Base-by-base conservation (phyloP, 1,139 yeast genomes). In the Yamadazyma sp. region DNA sequence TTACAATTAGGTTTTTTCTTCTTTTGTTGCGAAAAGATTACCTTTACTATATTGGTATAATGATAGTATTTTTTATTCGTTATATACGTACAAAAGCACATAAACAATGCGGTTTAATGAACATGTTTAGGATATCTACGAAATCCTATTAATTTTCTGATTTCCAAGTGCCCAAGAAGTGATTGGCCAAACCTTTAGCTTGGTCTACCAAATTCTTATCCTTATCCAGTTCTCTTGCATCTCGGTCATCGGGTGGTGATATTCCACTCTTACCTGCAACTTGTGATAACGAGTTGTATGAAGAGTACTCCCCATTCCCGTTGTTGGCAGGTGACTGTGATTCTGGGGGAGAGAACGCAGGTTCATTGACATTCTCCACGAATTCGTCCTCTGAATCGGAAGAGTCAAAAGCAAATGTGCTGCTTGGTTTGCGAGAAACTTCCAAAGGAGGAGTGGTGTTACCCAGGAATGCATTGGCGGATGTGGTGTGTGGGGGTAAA, bases 201-300 rank as follows among this genome's bases (percentile, higher is more conserved):
- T 64, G 73, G 21, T 64, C 67, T 35, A 67, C 67, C 14, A 67
- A 44, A 16, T 60, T 54, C 22, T 48, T 54, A 34, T 50, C 46
- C 15, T 39, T 44, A 9, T 18, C 17, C 6, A 24, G 20, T 16
- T 33, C 35, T 20, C 32, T 17, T 6, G 15, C 14, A 29, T 34
- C 38, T 7, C 31, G 34, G n/a, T 33, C 31, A 5, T 62, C 58
- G 15, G 66, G 54, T 11, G 70, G 71, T 53, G 62, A 50, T 32
- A 67, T 64, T 5, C 73, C 73, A 44, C 57, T 68, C 37, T 55
- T 61, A 10, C 73, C 80, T 2, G 82, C 82, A 16, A 77, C 78
- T 46, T 73, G 77, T 35, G 78, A 73, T 29, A 76, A 57, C 9
- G 79, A 65, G 32, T 64, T 61, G 46, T 67, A 69, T 5, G 48